These are phyloP conservation scores for Talaromyces sp. DNA, from an alignment of 2,329 filamentous ascomycete genomes.

Conservation along the genomic window DNA sequence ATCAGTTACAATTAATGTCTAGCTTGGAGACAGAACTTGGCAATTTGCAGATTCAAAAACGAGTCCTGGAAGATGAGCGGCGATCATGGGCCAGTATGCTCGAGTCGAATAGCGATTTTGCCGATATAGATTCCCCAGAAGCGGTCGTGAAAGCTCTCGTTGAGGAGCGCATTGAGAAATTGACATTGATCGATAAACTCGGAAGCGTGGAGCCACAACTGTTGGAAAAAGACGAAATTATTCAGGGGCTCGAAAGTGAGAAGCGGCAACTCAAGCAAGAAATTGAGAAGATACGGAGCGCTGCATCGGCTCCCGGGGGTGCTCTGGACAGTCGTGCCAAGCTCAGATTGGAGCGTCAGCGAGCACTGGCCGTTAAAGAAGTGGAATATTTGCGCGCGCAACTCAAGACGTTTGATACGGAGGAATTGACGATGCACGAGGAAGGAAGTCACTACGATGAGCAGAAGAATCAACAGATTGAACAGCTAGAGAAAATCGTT, in stretches of 20 bases:
- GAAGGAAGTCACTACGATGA: constrained; percentile 69
- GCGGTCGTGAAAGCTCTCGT: constrained; percentile 78
- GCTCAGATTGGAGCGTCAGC: constrained; percentile 77
- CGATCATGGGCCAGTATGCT: constrained; percentile 82
- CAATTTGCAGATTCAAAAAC: constrained; percentile 75
- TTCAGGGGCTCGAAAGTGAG: constrained; percentile 67
- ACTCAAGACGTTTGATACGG: constrained; percentile 78
- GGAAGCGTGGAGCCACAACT: constrained; percentile 75
- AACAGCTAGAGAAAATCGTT: constrained; percentile 77
- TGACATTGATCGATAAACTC: constrained; percentile 72
- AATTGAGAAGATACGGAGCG: constrained; percentile 62
- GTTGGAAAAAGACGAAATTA: constrained; percentile 67
- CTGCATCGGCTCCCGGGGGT: constrained; percentile 35
- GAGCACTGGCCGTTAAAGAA: constrained; percentile 79
- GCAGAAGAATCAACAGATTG: constrained; percentile 66
- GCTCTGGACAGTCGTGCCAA: constrained; percentile 61
- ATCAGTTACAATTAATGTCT: constrained; percentile 69
- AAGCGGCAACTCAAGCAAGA: constrained; percentile 61
- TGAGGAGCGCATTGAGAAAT: constrained; percentile 72
- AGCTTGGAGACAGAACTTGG: constrained; percentile 68
- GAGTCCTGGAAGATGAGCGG: constrained; percentile 83
- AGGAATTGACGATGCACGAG: constrained; percentile 75
- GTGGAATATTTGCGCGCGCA: constrained; percentile 91
- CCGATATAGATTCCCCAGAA: constrained; percentile 83
- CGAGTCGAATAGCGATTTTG: constrained; percentile 58